phyloP scores from a whole-genome alignment of 495 filamentous ascomycete genomes.

The Penicillium bialowiezense region DNA sequence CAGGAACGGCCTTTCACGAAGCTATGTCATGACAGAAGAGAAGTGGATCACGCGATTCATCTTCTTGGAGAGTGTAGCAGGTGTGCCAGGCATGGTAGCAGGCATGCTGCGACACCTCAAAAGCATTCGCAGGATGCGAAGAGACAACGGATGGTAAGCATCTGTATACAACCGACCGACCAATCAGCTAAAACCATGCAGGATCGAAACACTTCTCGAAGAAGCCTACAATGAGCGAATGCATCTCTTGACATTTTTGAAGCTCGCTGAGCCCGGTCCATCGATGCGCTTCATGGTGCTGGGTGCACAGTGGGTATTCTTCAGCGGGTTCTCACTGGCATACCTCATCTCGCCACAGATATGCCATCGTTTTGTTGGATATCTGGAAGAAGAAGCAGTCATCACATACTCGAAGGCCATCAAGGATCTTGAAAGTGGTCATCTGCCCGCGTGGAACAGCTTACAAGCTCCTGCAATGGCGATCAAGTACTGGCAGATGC shows the following conservation, averaged over 20 bases:
- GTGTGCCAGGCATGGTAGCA: conserved; percentile 86
- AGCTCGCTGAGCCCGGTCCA: conserved; percentile 77
- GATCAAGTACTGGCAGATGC: conserved; percentile 84
- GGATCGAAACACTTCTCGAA: conserved; percentile 80
- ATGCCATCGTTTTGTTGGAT: conserved; percentile 92
- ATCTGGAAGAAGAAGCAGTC: conserved; percentile 92
- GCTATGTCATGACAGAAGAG: conserved; percentile 56
- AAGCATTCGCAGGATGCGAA: conserved; percentile 67
- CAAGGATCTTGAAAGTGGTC: conserved; percentile 74
- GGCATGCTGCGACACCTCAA: conserved; percentile 82
- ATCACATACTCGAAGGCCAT: conserved; percentile 87
- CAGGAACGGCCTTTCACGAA: conserved; percentile 7
- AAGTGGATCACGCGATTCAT: conserved; percentile 76
- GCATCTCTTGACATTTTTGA: conserved; percentile 89
- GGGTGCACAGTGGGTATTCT: conserved; percentile 79
- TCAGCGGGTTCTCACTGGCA: conserved; percentile 82
- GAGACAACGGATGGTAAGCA: conserved; percentile 77
- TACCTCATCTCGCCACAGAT: conserved; percentile 86
- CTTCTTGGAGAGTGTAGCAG: conserved; percentile 86
- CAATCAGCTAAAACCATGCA: background rate
- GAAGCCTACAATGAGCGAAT: conserved; percentile 93
- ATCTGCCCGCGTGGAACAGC: conserved; percentile 73
- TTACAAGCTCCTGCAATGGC: conserved; percentile 82
- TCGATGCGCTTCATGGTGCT: conserved; percentile 84
- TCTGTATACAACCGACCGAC: too few relatives aligned